Percentiles rank a stretch among this genome's conserved stretches.
These are phyloP conservation scores for Phytophthora uliginosa DNA, from an alignment of 352 stramenopile genomes.

Conservation along the genomic window DNA sequence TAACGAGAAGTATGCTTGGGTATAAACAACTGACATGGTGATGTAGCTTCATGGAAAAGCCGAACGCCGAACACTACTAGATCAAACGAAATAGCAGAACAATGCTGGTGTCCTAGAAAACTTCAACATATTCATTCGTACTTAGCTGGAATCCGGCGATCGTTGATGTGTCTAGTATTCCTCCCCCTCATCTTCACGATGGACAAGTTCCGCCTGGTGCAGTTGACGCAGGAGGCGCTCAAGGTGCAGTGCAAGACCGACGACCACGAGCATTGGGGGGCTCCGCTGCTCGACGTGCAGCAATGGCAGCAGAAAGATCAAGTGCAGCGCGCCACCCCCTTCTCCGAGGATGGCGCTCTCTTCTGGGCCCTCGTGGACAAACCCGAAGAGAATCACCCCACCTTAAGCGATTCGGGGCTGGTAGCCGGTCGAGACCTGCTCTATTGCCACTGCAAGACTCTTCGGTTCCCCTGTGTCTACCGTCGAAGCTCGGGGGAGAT, in stretches of 20 bases:
- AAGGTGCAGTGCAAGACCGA: conserved; percentile 66
- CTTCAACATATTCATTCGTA: conserved; percentile 7
- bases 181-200: conserved; percentile 4
- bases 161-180: conserved; percentile 3
- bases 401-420: conserved; percentile 28
- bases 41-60: background rate
- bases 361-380: conserved; percentile 69
- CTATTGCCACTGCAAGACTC: conserved; percentile 62
- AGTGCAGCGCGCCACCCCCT: conserved; percentile 50
- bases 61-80: background rate
- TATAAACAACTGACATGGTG: conserved; percentile 24
- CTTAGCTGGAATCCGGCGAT: conserved; percentile 1
- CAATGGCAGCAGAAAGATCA: conserved; percentile 62
- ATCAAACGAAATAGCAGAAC: background rate
- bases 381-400: conserved; percentile 15
- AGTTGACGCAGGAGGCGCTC: conserved; percentile 60
- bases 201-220: conserved; percentile 58
- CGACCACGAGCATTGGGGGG: conserved; percentile 62
- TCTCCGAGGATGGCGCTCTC: conserved; percentile 53
- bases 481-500: conserved; percentile 39
- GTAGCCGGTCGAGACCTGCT: conserved; percentile 37
- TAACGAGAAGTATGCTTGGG: conserved; percentile 67
- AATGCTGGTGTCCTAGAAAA: background rate
- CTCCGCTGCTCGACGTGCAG: conserved; percentile 38
- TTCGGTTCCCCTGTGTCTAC: conserved; percentile 57